Percentiles rank a stretch among this genome's conserved stretches.
These are phyloP conservation scores for Pleodorina starrii DNA, from an alignment of 139 green algal genomes.

Conservation along the genomic window DNA sequence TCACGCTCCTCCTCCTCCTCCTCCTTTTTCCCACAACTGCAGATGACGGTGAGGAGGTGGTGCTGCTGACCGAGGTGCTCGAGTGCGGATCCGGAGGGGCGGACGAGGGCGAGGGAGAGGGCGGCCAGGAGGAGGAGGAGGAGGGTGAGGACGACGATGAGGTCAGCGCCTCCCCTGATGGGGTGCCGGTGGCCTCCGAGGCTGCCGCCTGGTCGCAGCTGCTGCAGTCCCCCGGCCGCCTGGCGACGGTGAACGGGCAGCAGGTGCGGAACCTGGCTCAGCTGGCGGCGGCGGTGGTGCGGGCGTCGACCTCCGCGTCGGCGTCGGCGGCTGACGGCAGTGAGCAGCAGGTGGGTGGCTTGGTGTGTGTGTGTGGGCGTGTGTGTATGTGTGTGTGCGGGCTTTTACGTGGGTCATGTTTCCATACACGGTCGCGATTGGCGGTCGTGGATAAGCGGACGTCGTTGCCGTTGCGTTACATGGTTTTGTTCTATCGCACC, in stretches of 20 bases:
- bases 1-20: background rate
- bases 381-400: background rate
- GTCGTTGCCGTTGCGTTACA: too few relatives aligned
- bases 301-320: background rate
- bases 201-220: conserved; percentile 12
- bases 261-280: conserved; percentile 4
- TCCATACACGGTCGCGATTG: too few relatives aligned
- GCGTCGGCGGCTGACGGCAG: background rate
- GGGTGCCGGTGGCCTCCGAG: background rate
- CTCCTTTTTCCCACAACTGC: background rate
- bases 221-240: background rate
- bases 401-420: background rate
- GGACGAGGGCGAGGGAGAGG: conserved; percentile 19
- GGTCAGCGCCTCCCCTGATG: background rate
- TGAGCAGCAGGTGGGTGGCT: background rate
- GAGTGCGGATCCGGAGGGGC: background rate
- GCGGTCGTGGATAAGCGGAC: too few relatives aligned
- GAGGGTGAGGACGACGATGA: background rate
- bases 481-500: too few relatives aligned
- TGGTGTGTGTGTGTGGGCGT: background rate
- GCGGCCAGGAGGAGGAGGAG: background rate
- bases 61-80: conserved; percentile 38
- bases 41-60: conserved; percentile 47
- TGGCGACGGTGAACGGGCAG: conserved; percentile 9
- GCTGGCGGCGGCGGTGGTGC: conserved; percentile 13